Conservation (phyloP, 257 asterid genomes). For the Nicotiana tabacum region DNA sequence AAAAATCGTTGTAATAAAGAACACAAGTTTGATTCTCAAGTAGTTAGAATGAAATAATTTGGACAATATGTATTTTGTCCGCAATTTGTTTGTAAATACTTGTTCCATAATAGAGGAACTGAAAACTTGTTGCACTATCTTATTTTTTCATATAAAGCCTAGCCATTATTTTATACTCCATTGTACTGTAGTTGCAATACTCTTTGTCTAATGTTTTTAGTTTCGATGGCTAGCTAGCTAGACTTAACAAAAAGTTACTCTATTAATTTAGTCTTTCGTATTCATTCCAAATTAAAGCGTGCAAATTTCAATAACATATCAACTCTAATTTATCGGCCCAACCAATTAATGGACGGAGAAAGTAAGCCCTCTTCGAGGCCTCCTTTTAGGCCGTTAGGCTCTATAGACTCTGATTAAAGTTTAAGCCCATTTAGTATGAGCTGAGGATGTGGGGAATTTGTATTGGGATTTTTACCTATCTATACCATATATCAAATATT, state of each 20-base stretch:
- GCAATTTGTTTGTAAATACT: neutral
- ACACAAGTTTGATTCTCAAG: neutral
- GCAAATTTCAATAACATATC: too few relatives aligned
- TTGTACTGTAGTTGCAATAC: too few relatives aligned
- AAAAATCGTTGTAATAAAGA: neutral
- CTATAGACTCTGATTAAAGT: neutral
- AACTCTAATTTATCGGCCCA: neutral
- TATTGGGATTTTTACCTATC: too few relatives aligned
- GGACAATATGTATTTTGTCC: neutral
- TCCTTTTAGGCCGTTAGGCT: neutral
- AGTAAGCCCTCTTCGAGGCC: neutral
- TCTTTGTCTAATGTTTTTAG: too few relatives aligned
- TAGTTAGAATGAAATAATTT: neutral
- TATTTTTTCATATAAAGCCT: neutral
- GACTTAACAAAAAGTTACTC: too few relatives aligned
- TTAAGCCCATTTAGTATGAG: neutral
- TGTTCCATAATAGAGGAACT: neutral
- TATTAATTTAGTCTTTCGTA: too few relatives aligned
- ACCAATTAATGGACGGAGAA: neutral
- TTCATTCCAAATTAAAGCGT: too few relatives aligned
- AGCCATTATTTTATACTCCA: neutral
- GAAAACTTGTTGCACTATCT: neutral
- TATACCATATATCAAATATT: too few relatives aligned
- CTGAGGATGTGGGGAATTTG: too few relatives aligned
- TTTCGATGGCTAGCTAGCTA: too few relatives aligned